These are phyloP conservation scores for Pisolithus microcarpus DNA, from an alignment of 768 basidiomycete genomes.

Conservation along the genomic window DNA sequence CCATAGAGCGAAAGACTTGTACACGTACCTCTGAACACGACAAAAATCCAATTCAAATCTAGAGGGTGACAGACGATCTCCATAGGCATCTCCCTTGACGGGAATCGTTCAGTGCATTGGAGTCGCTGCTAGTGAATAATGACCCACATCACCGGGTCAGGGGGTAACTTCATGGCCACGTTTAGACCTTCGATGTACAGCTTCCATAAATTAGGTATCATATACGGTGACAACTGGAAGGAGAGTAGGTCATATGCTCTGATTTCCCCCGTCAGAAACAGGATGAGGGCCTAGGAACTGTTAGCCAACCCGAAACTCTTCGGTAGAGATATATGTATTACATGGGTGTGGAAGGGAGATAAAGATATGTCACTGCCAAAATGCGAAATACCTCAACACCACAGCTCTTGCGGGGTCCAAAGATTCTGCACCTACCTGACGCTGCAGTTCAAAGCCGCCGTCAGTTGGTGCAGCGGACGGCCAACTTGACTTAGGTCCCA, in stretches of 20 bases:
- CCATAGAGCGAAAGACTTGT: background rate
- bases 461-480: constrained; percentile 44
- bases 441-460: constrained; percentile 41
- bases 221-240: constrained; percentile 56
- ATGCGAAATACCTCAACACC: background rate
- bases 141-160: constrained; percentile 27
- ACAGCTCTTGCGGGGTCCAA: background rate
- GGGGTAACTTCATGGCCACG: constrained; percentile 33
- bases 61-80: constrained; percentile 66
- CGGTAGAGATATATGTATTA: constrained; percentile 28
- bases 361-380: constrained; percentile 42
- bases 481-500: constrained; percentile 53
- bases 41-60: constrained; percentile 62
- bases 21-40: constrained; percentile 63
- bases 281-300: constrained; percentile 37
- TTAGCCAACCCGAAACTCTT: constrained; percentile 4
- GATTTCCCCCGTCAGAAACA: constrained; percentile 50
- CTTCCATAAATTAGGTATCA: constrained; percentile 71
- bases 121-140: background rate
- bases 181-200: constrained; percentile 54
- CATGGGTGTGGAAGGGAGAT: constrained; percentile 69
- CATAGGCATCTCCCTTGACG: constrained; percentile 41
- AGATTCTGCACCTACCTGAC: constrained; percentile 27
- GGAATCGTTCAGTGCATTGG: constrained; percentile 8
- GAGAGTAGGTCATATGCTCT: constrained; percentile 73